These are phyloP conservation scores for Globisporangium polare DNA, from an alignment of 352 stramenopile species.

Conservation along the genomic window DNA sequence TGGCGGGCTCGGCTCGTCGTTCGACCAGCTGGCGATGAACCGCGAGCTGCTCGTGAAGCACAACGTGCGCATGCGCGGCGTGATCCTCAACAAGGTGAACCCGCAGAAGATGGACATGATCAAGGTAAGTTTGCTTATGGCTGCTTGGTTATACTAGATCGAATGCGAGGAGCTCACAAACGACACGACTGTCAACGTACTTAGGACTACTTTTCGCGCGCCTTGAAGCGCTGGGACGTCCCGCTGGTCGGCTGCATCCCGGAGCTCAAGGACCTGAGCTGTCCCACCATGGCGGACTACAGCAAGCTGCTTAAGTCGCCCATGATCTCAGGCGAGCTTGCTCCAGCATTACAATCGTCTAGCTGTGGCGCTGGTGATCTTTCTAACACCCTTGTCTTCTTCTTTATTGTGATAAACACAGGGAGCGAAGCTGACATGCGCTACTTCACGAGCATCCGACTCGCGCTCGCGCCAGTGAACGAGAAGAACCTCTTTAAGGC, in stretches of 20 bases:
- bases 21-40: slow-evolving; percentile 85
- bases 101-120: slow-evolving; percentile 90
- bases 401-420: slow-evolving; percentile 10
- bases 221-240: slow-evolving; percentile 87
- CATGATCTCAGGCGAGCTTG: slow-evolving; percentile 56
- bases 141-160: no score
- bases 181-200: background rate
- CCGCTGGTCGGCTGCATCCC: slow-evolving; percentile 88
- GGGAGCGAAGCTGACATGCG: slow-evolving; percentile 65
- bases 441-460: slow-evolving; percentile 83
- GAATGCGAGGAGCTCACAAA: background rate
- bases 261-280: slow-evolving; percentile 75
- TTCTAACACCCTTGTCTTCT: background rate
- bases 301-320: slow-evolving; percentile 83
- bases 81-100: slow-evolving; percentile 89
- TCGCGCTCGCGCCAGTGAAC: slow-evolving; percentile 76
- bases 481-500: slow-evolving; percentile 79
- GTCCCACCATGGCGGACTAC: slow-evolving; percentile 85
- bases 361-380: background rate
- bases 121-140: slow-evolving; percentile 33
- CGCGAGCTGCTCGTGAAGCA: slow-evolving; percentile 78
- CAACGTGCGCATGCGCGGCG: slow-evolving; percentile 65
- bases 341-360: background rate
- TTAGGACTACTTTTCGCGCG: slow-evolving; percentile 87
- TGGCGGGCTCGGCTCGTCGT: slow-evolving; percentile 77